These are phyloP conservation scores for Prunus mongolica DNA, from an alignment of 306 rosid genomes.

Conservation along the genomic window DNA sequence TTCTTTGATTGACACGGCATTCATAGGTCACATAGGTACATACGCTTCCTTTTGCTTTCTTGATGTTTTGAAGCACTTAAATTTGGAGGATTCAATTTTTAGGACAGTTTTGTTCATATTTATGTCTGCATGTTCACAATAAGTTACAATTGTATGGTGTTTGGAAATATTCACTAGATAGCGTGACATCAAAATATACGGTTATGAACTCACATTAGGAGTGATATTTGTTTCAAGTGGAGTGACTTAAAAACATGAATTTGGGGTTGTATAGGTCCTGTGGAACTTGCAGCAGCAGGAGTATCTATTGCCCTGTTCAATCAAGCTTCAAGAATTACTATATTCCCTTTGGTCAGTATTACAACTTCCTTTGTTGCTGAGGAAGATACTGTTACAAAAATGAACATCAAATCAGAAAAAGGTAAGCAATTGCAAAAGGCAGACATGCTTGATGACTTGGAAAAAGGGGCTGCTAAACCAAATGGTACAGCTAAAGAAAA, in stretches of 20 bases:
- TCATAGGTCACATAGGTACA: conserved; percentile 91
- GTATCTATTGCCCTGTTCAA: conserved; percentile 89
- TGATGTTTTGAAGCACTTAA: not conserved
- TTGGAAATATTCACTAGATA: not conserved
- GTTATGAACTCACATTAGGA: not conserved
- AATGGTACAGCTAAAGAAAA: not conserved
- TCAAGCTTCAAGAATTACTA: conserved; percentile 92
- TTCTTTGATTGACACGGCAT: conserved; percentile 93
- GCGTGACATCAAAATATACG: not conserved
- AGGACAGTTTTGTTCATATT: not conserved
- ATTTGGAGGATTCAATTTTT: not conserved
- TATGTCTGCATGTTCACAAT: not conserved
- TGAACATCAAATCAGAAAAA: conserved; percentile 32
- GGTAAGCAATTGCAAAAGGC: conserved; percentile 4
- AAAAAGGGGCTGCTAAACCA: conserved; percentile 38
- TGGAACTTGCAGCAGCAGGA: conserved; percentile 96
- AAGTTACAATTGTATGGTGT: not conserved
- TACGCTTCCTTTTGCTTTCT: not conserved
- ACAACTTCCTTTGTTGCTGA: conserved; percentile 97
- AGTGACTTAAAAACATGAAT: not conserved
- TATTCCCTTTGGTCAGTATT: conserved; percentile 90
- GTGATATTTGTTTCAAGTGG: not conserved
- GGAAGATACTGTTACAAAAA: conserved; percentile 62
- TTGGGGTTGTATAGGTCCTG: conserved; percentile 49
- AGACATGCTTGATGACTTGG: conserved; percentile 41